Percentiles rank a stretch among this genome's conserved stretches.
Conservation (phyloP, 2,329 filamentous ascomycete genomes). For the Epichloe glyceriae region DNA sequence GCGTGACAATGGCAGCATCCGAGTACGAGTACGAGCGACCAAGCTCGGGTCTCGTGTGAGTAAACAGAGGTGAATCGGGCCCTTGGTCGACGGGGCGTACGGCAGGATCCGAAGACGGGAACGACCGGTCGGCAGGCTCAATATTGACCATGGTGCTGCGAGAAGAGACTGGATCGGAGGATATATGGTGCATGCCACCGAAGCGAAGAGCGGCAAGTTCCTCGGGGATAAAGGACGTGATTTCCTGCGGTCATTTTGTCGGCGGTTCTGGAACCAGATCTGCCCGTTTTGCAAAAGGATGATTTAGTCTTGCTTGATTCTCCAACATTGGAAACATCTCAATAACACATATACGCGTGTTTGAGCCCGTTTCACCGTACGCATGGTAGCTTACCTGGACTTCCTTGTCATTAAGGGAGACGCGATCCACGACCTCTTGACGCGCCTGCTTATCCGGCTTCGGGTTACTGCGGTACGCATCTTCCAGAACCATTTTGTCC, state of each 20-base stretch:
- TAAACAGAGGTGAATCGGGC: constrained; percentile 12
- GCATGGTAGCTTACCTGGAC: constrained; percentile 60
- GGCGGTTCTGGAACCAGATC: constrained; percentile 97
- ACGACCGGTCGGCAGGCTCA: constrained; percentile 12
- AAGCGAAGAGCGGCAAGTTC: constrained; percentile 54
- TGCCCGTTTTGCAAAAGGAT: constrained; percentile 22
- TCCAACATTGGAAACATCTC: not conserved
- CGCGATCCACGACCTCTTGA: constrained; percentile 69
- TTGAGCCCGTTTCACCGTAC: not conserved
- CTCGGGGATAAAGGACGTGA: constrained; percentile 68
- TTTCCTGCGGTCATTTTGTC: constrained; percentile 85
- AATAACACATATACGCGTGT: not conserved
- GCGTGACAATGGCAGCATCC: constrained; percentile 14
- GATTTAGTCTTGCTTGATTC: not conserved
- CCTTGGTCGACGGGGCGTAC: constrained; percentile 13
- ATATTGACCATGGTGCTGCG: constrained; percentile 14
- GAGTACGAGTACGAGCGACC: constrained; percentile 7
- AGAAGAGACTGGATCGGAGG: constrained; percentile 29
- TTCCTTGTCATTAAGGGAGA: constrained; percentile 87
- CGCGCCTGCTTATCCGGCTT: constrained; percentile 88
- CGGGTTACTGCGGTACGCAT: constrained; percentile 70
- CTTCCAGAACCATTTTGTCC: constrained; percentile 79
- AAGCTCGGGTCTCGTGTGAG: constrained; percentile 4
- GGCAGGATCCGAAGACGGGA: constrained; percentile 16
- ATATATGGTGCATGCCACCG: constrained; percentile 38